phyloP scores from a whole-genome alignment of 495 filamentous ascomycete species.

The Clohesyomyces aquaticus region DNA sequence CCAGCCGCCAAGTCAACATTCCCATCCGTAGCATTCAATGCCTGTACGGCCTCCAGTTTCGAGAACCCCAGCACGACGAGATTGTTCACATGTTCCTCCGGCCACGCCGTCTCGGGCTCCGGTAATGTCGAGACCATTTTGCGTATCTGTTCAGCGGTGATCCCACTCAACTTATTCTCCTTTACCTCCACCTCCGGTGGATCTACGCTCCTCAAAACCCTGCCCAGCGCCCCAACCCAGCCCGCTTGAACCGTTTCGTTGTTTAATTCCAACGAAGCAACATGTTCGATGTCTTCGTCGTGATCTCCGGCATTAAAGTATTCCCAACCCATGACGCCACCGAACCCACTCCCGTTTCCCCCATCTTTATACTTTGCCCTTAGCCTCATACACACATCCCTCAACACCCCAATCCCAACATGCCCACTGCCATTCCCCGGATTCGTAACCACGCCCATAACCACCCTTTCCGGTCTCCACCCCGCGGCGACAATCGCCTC shows the following conservation, averaged over 20 bases:
- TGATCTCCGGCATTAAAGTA: constrained; percentile 51
- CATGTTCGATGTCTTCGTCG: constrained; percentile 40
- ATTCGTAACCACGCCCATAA: constrained; percentile 51
- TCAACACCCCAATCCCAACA: constrained; percentile 36
- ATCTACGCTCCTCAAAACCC: constrained; percentile 10
- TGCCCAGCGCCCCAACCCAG: constrained; percentile 27
- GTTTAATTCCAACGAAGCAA: constrained; percentile 25
- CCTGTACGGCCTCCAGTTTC: constrained; percentile 74
- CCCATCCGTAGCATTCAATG: constrained; percentile 79
- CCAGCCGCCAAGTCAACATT: constrained; percentile 86
- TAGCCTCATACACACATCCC: constrained; percentile 21
- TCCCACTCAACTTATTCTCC: constrained; percentile 7
- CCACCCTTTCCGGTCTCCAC: constrained; percentile 48
- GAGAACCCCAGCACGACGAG: constrained; percentile 80
- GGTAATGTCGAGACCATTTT: constrained; percentile 36
- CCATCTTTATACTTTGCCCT: constrained; percentile 39
- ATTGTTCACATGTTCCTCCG: constrained; percentile 66
- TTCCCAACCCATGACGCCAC: constrained; percentile 56
- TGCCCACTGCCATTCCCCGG: constrained; percentile 47
- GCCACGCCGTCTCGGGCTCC: constrained; percentile 51
- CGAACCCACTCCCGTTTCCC: constrained; percentile 48
- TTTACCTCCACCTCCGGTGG: constrained; percentile 18
- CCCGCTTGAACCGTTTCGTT: constrained; percentile 29
- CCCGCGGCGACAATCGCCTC: constrained; percentile 47
- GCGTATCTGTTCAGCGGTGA: constrained; percentile 29